These are phyloP conservation scores for Geotrichum fermentans DNA, from an alignment of 1,139 yeast species.

Conservation along the genomic window DNA sequence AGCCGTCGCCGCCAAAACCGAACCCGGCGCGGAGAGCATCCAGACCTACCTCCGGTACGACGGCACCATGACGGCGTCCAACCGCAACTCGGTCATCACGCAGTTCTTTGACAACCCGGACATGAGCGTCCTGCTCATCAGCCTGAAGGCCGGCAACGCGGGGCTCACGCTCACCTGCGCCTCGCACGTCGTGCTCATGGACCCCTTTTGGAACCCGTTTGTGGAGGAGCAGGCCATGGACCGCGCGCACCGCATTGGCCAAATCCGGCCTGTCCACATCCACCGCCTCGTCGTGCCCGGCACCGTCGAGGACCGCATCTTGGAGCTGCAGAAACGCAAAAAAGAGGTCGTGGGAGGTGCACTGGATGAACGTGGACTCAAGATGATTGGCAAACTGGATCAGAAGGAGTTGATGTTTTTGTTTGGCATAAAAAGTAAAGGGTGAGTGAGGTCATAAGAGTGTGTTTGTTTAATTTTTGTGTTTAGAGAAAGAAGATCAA, in stretches of 20 bases:
- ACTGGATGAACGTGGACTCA: constrained; percentile 69
- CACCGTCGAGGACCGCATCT: constrained; percentile 82
- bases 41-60: constrained; percentile 57
- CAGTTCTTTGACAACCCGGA: constrained; percentile 56
- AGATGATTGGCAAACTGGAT: constrained; percentile 59
- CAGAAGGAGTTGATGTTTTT: constrained; percentile 69
- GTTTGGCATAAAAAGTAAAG: constrained; percentile 64
- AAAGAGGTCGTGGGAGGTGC: constrained; percentile 75
- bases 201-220: constrained; percentile 95
- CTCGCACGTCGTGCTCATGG: constrained; percentile 80
- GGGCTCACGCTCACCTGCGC: constrained; percentile 93
- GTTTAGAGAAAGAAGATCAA: too few species aligned
- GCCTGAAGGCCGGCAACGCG: constrained; percentile 87
- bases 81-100: constrained; percentile 58
- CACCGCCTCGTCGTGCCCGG: constrained; percentile 61
- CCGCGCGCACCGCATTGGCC: constrained; percentile 91
- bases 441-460: constrained; percentile 18
- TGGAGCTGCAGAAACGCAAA: constrained; percentile 68
- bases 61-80: constrained; percentile 69
- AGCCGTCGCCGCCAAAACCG: too few species aligned
- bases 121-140: constrained; percentile 57
- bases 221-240: constrained; percentile 97
- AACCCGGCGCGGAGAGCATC: constrained; percentile 37
- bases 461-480: constrained; percentile 13
- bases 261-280: constrained; percentile 65